These are phyloP conservation scores for Talaromyces sp. DNA, from an alignment of 2,329 filamentous ascomycete genomes.

Conservation along the genomic window DNA sequence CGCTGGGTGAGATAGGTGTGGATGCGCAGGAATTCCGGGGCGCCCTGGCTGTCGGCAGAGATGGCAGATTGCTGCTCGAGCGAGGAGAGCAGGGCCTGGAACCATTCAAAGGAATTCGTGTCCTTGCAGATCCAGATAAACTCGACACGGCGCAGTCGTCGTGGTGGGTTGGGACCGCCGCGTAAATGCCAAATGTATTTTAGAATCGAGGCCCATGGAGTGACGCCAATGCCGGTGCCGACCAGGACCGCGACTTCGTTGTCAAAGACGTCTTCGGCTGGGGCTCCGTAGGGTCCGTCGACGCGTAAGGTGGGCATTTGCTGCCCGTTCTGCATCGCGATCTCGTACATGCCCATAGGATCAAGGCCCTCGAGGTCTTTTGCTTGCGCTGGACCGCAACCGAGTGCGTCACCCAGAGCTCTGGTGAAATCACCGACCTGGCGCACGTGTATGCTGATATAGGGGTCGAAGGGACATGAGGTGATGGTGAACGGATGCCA, in stretches of 20 bases:
- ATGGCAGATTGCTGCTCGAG: constrained; percentile 81
- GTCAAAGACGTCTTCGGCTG: constrained; percentile 96
- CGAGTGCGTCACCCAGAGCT: constrained; percentile 90
- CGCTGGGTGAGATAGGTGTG: constrained; percentile 96
- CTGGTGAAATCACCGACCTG: constrained; percentile 96
- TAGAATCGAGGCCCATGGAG: constrained; percentile 79
- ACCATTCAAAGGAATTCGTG: constrained; percentile 96
- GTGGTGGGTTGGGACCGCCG: constrained; percentile 80
- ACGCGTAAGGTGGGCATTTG: constrained; percentile 85
- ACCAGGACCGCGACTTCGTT: constrained; percentile 76
- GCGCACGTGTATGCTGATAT: constrained; percentile 88
- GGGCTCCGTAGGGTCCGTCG: constrained; percentile 93
- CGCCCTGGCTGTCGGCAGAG: constrained; percentile 52
- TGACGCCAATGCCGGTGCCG: constrained; percentile 77
- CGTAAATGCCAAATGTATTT: constrained; percentile 99
- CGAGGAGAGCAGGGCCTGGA: constrained; percentile 86
- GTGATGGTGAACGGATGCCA: constrained; percentile 99
- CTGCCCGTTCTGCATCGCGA: constrained; percentile 87
- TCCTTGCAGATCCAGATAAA: constrained; percentile 99
- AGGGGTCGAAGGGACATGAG: constrained; percentile 92
- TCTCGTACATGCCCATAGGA: constrained; percentile 95
- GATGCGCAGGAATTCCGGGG: constrained; percentile 82
- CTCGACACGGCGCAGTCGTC: constrained; percentile 85
- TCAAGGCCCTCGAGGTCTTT: constrained; percentile 89
- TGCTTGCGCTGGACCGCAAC: constrained; percentile 78